A percentile compares a stretch with the other conserved stretches of the same genome.
Evolutionary conservation across 169 alveolate species (phyloP).

Genomic region (Blepharisma undulans): DNA sequence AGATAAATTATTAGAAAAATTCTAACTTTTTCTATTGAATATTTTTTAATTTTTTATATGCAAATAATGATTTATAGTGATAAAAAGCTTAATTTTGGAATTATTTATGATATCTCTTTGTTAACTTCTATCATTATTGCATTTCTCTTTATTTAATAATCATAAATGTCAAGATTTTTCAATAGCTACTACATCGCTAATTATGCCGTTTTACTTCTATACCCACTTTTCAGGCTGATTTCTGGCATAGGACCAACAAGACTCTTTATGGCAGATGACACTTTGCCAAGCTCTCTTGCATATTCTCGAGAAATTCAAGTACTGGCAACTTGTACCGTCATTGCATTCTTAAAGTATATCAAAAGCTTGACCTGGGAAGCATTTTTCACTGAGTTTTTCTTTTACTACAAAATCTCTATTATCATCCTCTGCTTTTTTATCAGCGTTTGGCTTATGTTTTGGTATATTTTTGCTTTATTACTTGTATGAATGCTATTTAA

Average conservation of each 20-base stretch:
- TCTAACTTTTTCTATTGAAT: too few relatives aligned
- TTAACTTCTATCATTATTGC: not conserved
- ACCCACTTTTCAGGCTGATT: not conserved
- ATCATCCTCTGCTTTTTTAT: not conserved
- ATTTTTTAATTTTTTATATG: too few relatives aligned
- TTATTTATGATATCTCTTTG: not conserved
- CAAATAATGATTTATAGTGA: too few relatives aligned
- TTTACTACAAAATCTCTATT: not conserved
- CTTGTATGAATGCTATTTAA: conserved; percentile 18
- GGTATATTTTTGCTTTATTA: not conserved
- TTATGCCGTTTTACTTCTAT: not conserved
- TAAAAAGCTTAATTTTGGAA: too few relatives aligned
- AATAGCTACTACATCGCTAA: not conserved
- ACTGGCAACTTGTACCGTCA: conserved; percentile 6
- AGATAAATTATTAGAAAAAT: too few relatives aligned
- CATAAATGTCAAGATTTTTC: not conserved
- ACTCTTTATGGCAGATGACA: not conserved
- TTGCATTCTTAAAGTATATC: not conserved
- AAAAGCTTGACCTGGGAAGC: conserved; percentile 16
- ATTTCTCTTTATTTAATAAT: not conserved
- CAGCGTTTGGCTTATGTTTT: not conserved
- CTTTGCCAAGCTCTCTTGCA: conserved; percentile 10
- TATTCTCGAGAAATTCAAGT: conserved; percentile 10
- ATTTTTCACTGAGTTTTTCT: not conserved
- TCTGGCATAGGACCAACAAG: not conserved